Evolutionary conservation across 148 eudicot species (phyloP).

Genomic region (Euryodendron excelsum): DNA sequence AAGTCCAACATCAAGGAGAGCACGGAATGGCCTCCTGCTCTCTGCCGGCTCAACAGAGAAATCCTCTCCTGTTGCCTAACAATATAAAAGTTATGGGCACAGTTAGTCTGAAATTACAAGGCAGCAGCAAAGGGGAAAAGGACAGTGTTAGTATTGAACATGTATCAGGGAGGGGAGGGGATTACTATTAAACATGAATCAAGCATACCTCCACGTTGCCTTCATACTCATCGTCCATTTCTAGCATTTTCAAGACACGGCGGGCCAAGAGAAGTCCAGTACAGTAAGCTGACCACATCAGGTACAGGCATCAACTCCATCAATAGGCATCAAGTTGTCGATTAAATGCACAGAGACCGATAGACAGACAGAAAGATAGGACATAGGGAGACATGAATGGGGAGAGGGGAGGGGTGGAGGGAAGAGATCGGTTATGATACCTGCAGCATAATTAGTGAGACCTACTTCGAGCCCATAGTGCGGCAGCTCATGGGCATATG

Average conservation of each 20-base stretch:
- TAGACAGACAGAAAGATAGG: not conserved
- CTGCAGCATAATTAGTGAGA: constrained; percentile 76
- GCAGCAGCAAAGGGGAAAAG: not conserved
- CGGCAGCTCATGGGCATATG: constrained; percentile 75
- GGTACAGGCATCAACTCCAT: not conserved
- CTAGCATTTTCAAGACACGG: constrained; percentile 61
- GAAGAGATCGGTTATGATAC: constrained; percentile 21
- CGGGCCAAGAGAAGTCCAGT: constrained; percentile 79
- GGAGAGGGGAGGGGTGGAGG: not conserved
- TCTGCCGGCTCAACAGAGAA: constrained; percentile 81
- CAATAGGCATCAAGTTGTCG: not conserved
- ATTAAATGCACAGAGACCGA: not conserved
- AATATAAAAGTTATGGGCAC: not conserved
- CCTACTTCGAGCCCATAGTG: constrained; percentile 76
- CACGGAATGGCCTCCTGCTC: constrained; percentile 81
- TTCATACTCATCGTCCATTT: constrained; percentile 68
- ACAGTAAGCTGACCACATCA: constrained; percentile 50
- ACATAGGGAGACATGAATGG: too few relatives aligned
- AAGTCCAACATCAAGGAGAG: constrained; percentile 87
- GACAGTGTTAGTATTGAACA: not conserved
- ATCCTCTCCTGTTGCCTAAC: constrained; percentile 80
- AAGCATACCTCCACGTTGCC: constrained; percentile 78
- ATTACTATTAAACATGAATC: not conserved
- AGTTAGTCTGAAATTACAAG: not conserved
- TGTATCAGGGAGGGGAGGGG: too few relatives aligned